phyloP scores from a whole-genome alignment of 2,329 filamentous ascomycete species.

The Lasiodiplodia citricola region DNA sequence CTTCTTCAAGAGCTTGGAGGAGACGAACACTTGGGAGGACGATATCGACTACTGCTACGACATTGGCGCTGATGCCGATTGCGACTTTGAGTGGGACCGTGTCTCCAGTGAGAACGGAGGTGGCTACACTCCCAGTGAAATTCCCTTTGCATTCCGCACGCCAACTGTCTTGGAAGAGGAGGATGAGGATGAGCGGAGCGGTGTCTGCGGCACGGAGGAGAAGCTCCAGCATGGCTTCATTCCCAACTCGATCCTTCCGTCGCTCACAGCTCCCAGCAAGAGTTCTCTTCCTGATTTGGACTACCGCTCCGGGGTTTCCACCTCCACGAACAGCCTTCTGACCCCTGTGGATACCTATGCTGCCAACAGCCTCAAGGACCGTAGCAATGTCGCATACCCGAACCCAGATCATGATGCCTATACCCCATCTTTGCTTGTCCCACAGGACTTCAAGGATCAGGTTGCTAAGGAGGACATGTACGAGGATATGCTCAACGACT shows the following conservation, averaged over 20 bases:
- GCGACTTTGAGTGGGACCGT: slow-evolving; percentile 64
- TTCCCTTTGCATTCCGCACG: slow-evolving; percentile 4
- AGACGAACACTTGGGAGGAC: slow-evolving; percentile 60
- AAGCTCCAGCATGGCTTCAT: slow-evolving; percentile 29
- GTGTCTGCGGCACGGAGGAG: not conserved
- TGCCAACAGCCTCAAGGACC: slow-evolving; percentile 6
- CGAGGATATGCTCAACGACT: slow-evolving; percentile 46
- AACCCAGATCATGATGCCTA: slow-evolving; percentile 36
- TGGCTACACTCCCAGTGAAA: slow-evolving; percentile 33
- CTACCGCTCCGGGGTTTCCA: slow-evolving; percentile 41
- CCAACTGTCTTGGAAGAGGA: slow-evolving; percentile 23
- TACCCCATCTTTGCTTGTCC: slow-evolving; percentile 43
- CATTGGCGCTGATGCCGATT: slow-evolving; percentile 64
- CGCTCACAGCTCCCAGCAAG: slow-evolving; percentile 37
- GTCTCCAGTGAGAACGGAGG: slow-evolving; percentile 38
- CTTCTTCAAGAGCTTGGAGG: slow-evolving; percentile 22
- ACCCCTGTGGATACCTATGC: slow-evolving; percentile 21
- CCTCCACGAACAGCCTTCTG: slow-evolving; percentile 34
- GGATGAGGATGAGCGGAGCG: slow-evolving; percentile 11
- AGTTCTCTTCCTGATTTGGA: slow-evolving; percentile 41
- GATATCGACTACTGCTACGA: slow-evolving; percentile 69
- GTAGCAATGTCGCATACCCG: not conserved
- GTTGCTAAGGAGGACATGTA: slow-evolving; percentile 42
- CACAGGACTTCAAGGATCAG: slow-evolving; percentile 42
- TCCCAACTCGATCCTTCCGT: slow-evolving; percentile 34